Conservation (phyloP, 1,139 yeast genomes). For the Sugiyamaella neomexicana region DNA sequence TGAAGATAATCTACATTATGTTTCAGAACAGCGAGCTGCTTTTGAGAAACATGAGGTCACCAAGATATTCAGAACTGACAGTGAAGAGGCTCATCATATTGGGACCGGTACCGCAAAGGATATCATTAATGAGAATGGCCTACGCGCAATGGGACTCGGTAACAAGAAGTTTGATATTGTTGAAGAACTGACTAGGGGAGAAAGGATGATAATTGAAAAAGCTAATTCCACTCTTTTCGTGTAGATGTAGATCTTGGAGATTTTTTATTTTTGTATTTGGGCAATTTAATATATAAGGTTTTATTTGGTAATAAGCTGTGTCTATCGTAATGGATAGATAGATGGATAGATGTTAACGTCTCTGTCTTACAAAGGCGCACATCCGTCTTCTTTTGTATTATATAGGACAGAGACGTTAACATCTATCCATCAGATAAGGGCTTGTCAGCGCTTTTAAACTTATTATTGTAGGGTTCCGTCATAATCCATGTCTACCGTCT, state of each 20-base stretch:
- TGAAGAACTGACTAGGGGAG: constrained; percentile 21
- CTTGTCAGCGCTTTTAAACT: no score
- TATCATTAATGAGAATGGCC: constrained; percentile 14
- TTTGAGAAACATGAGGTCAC: constrained; percentile 16
- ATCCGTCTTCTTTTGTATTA: background rate
- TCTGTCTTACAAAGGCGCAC: background rate
- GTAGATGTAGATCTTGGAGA: background rate
- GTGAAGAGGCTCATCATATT: constrained; percentile 17
- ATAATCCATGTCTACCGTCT: no score
- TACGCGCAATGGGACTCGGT: constrained; percentile 23
- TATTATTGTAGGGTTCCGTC: no score
- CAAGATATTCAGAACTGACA: constrained; percentile 16
- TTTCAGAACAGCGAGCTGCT: constrained; percentile 19
- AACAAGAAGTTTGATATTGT: constrained; percentile 19
- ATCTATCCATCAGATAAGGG: background rate
- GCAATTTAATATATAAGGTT: background rate
- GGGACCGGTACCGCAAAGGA: constrained; percentile 18
- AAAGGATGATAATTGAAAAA: constrained; percentile 20
- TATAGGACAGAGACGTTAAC: background rate
- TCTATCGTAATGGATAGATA: background rate
- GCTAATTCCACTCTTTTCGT: constrained; percentile 22
- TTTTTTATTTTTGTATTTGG: background rate
- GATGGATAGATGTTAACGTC: no score
- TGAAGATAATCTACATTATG: constrained; percentile 21
- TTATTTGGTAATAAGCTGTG: background rate